Base-by-base conservation (phyloP, 495 filamentous ascomycete species). In the Aspergillus avenaceus region DNA sequence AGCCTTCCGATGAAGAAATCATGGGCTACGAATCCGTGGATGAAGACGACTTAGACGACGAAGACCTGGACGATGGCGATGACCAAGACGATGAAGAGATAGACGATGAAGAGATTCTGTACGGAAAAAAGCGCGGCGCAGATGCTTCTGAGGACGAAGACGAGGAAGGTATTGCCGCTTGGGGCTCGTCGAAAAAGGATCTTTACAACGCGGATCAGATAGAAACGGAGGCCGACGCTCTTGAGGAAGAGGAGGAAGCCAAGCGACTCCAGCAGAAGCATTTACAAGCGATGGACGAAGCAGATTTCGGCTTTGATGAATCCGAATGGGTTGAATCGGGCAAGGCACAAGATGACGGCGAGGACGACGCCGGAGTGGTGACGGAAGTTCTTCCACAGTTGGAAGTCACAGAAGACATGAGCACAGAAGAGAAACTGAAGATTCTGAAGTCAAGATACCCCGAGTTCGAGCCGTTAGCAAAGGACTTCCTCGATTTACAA, bases 201-300 rank as follows among this genome's bases (percentile, higher is more conserved):
- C 92, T 97, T 65, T 98, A 98, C 67, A 78, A 95, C 72, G 88
- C 88, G 27, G 90, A 95, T 59, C 76, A 79, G 18, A 95, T 93
- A 47, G 88, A 95, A 65, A 96, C 89, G 5, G 92, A 96, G 65
- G 83, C 84, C 45, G 92, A 95, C 75, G 91, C 92, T 1, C 64
- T 93, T 48, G 91, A 91, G 56, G 93, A 98, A 73, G 95, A 97
- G 65, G 79, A 80, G 6, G 93, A 97, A 60, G 93, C 92, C 21
- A 81, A 82, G 58, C 73, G 91, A 38, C 64, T 97, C 23, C 93
- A 97, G 67, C 81, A 88, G 62, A 97, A 95, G 78, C 91, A 90
- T 56, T 64, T 97, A 40, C 73, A 87, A 57, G 82, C 84, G 50
- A 88, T 96, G 84, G 76, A 83, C 13, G 91, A 93, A 60, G 87